A percentile compares a stretch with the other conserved stretches of the same genome.
Conservation (phyloP, 2,329 filamentous ascomycete species). For the Sclerotinia trifoliorum region DNA sequence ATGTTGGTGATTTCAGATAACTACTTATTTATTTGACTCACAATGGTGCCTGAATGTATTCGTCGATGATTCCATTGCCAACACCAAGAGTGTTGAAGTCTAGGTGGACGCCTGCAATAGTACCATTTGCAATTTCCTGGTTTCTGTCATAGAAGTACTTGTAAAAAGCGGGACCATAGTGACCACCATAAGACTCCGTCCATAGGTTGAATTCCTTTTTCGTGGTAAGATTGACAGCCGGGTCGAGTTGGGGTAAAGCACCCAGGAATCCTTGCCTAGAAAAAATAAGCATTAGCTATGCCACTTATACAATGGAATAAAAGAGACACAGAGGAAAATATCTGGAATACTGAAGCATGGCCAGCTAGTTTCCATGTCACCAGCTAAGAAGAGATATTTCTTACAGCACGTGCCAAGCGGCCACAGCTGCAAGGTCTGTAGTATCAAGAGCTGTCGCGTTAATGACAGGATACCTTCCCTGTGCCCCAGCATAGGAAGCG, state of each 20-base stretch:
- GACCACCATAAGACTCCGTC: slow-evolving; percentile 54
- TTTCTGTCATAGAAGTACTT: slow-evolving; percentile 61
- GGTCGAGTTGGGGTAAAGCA: slow-evolving; percentile 44
- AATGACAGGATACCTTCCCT: slow-evolving; percentile 33
- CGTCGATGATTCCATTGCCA: slow-evolving; percentile 66
- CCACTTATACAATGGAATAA: too few species aligned
- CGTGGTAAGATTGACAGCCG: slow-evolving; percentile 29
- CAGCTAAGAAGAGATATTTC: neutral
- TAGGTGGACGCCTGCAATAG: slow-evolving; percentile 53
- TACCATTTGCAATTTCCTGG: slow-evolving; percentile 49
- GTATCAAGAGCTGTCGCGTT: slow-evolving; percentile 53
- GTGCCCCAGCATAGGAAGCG: slow-evolving; percentile 26
- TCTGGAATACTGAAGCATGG: neutral
- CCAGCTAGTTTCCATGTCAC: neutral
- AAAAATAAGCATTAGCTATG: neutral
- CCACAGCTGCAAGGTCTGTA: slow-evolving; percentile 55
- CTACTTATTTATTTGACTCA: slow-evolving; percentile 17
- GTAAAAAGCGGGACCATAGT: slow-evolving; percentile 48
- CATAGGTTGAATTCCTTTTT: slow-evolving; percentile 53
- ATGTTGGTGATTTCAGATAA: neutral
- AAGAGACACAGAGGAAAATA: neutral
- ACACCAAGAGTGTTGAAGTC: slow-evolving; percentile 63
- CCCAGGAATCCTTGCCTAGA: slow-evolving; percentile 51
- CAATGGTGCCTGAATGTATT: slow-evolving; percentile 51
- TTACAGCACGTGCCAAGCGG: slow-evolving; percentile 52